Percentiles rank a stretch among this genome's conserved stretches.
Evolutionary conservation across 495 filamentous ascomycete species (phyloP).

Genomic region (Penicillium coprophilum): DNA sequence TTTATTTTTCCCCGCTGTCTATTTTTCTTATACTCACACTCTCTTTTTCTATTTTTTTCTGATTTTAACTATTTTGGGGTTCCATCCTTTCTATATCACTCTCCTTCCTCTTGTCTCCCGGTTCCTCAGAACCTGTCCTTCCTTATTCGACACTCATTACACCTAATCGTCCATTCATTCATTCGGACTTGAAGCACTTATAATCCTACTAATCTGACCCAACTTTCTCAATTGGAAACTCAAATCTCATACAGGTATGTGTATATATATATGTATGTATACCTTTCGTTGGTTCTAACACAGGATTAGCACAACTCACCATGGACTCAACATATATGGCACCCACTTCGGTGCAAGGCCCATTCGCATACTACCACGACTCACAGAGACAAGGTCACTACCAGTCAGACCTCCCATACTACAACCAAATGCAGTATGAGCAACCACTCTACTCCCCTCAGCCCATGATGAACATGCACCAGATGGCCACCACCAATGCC

Average conservation of each 20-base stretch:
- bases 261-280: too few species aligned
- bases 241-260: slow-evolving; percentile 5
- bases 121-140: slow-evolving; percentile 16
- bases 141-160: slow-evolving; percentile 11
- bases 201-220: slow-evolving; percentile 12
- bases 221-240: slow-evolving; percentile 5
- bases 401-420: slow-evolving; percentile 55
- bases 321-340: slow-evolving; percentile 61
- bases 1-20: slow-evolving; percentile 24
- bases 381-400: slow-evolving; percentile 83
- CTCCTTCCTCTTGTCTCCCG: slow-evolving; percentile 12
- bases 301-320: slow-evolving; percentile 21
- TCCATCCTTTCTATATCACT: slow-evolving; percentile 9
- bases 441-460: slow-evolving; percentile 40
- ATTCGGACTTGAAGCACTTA: slow-evolving; percentile 3
- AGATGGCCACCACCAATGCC: slow-evolving; percentile 62
- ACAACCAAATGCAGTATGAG: slow-evolving; percentile 51
- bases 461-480: slow-evolving; percentile 70
- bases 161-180: slow-evolving; percentile 10
- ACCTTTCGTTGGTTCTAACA: too few species aligned
- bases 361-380: slow-evolving; percentile 92
- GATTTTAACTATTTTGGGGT: slow-evolving; percentile 16
- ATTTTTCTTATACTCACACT: slow-evolving; percentile 19
- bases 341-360: slow-evolving; percentile 57
- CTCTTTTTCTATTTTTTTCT: slow-evolving; percentile 16